phyloP scores from a whole-genome alignment of 768 basidiomycete genomes.

The Boletellus sp. region DNA sequence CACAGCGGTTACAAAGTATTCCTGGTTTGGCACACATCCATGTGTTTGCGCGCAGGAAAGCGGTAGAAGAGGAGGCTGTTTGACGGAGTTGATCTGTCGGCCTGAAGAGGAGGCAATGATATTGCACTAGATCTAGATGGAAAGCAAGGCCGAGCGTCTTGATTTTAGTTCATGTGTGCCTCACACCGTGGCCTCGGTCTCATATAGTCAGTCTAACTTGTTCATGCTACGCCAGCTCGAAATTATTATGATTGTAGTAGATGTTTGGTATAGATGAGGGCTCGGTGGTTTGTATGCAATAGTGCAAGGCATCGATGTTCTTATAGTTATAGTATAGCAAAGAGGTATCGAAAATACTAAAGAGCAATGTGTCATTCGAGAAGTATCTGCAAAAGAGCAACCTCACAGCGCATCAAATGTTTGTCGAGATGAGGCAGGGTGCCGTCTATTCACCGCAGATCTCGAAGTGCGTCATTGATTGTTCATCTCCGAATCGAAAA shows the following conservation, averaged over 20 bases:
- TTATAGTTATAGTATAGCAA: background rate
- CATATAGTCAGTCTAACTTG: too few relatives aligned
- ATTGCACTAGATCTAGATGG: conserved; percentile 5
- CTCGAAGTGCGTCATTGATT: background rate
- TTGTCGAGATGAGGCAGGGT: background rate
- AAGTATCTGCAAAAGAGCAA: background rate
- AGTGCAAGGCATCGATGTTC: conserved; percentile 3
- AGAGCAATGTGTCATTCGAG: background rate
- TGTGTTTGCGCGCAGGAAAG: conserved; percentile 69
- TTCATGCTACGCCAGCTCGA: too few relatives aligned
- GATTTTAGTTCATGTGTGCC: background rate
- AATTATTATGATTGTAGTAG: too few relatives aligned
- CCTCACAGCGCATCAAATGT: background rate
- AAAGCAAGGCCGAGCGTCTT: conserved; percentile 4
- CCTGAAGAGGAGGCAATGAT: background rate
- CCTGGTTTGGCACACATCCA: conserved; percentile 82
- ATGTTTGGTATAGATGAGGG: background rate
- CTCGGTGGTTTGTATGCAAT: background rate
- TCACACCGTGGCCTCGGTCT: too few relatives aligned
- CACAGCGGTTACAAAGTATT: conserved; percentile 77
- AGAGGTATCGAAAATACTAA: conserved; percentile 1
- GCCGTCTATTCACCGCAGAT: background rate
- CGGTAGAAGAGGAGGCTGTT: conserved; percentile 15
- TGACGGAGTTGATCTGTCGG: conserved; percentile 12
- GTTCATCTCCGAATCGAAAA: conserved; percentile 54